A percentile compares a stretch with the other conserved stretches of the same genome.
Conservation (phyloP, 1,139 yeast genomes). For the Geotrichum macrosporum region DNA sequence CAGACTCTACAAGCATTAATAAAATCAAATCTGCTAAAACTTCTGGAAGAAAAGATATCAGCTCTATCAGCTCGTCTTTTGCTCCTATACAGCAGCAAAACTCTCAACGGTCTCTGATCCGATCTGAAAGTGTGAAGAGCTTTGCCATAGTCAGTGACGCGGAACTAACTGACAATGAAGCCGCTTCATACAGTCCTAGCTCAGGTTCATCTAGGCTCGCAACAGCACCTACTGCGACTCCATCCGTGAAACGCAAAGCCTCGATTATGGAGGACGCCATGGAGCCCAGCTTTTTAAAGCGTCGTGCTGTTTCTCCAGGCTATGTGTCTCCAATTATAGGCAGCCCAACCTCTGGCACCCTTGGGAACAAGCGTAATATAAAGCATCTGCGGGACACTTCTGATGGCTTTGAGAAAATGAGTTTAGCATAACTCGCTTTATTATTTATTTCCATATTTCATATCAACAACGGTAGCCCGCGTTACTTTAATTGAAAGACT, state of each 20-base stretch:
- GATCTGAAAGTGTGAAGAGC: constrained; percentile 15
- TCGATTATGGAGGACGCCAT: constrained; percentile 27
- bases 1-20: not conserved
- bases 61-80: not conserved
- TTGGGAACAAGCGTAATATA: constrained; percentile 29
- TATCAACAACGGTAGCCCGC: not conserved
- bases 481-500: too few relatives aligned
- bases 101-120: constrained; percentile 4
- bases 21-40: not conserved
- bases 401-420: constrained; percentile 32
- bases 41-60: too few relatives aligned
- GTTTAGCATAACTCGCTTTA: constrained; percentile 14
- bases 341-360: constrained; percentile 25
- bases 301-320: constrained; percentile 36
- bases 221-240: too few relatives aligned
- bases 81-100: constrained; percentile 4
- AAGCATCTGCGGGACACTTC: constrained; percentile 35
- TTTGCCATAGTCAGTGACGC: not conserved
- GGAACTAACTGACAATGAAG: constrained; percentile 17
- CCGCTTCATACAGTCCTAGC: constrained; percentile 5
- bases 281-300: constrained; percentile 27
- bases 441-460: too few relatives aligned
- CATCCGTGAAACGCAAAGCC: constrained; percentile 27
- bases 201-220: constrained; percentile 1
- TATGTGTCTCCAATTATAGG: constrained; percentile 26